Evolutionary conservation across 1,284 basidiomycete genomes (phyloP).

Genomic region (Cryptococcus neoformans): DNA sequence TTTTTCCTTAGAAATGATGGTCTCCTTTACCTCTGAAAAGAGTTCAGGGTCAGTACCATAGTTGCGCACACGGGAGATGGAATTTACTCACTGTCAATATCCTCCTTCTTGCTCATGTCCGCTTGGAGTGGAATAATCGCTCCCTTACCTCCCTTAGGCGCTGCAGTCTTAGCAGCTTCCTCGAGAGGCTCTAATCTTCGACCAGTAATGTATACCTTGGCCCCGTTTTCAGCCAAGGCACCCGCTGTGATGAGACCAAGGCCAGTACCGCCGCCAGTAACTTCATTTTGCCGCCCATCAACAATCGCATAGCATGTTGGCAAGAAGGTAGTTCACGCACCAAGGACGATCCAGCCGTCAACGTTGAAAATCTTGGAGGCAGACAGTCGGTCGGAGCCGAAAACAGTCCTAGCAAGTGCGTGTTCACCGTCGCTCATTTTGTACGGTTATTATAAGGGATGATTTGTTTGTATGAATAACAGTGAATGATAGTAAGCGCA

Average conservation of each 20-base stretch:
- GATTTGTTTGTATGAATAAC: too few species aligned
- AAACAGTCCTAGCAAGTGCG: conserved; percentile 13
- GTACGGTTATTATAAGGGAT: too few species aligned
- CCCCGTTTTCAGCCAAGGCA: conserved; percentile 42
- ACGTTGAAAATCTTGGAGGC: conserved; percentile 40
- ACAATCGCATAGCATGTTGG: neutral
- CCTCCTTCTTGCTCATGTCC: conserved; percentile 43
- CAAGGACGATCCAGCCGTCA: conserved; percentile 41
- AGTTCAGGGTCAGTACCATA: neutral
- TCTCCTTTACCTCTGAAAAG: conserved; percentile 27
- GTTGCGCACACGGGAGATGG: too few species aligned
- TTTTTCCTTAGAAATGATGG: conserved; percentile 33
- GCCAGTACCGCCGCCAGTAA: conserved; percentile 45
- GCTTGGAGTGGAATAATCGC: conserved; percentile 39
- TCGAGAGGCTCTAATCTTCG: conserved; percentile 38
- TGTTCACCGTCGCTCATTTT: conserved; percentile 7
- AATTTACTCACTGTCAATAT: conserved; percentile 32
- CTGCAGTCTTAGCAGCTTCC: conserved; percentile 27
- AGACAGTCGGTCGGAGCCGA: conserved; percentile 25
- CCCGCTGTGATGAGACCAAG: conserved; percentile 42
- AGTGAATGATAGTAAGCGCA: too few species aligned
- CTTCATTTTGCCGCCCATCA: conserved; percentile 11
- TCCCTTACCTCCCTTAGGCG: conserved; percentile 21
- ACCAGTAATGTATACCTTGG: conserved; percentile 46
- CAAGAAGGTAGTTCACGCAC: conserved; percentile 18